Percentiles rank a stretch among this genome's conserved stretches.
phyloP scores from a whole-genome alignment of 2,329 filamentous ascomycete genomes.

The Aspergillus sp. region DNA sequence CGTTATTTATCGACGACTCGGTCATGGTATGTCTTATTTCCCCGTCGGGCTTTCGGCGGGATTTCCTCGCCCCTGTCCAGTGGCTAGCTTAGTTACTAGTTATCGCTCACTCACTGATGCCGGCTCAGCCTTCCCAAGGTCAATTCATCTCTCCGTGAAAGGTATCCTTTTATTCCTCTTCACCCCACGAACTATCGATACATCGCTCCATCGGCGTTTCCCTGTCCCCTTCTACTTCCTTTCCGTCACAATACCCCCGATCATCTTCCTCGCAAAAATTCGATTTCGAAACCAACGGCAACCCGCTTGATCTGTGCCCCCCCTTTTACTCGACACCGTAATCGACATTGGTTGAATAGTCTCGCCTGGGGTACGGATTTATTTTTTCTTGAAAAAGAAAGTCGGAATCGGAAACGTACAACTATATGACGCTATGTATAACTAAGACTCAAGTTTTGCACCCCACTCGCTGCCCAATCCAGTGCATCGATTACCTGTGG shows the following conservation, averaged over 20 bases:
- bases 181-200: background rate
- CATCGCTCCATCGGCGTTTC: background rate
- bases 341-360: background rate
- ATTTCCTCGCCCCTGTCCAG: slow-evolving; percentile 6
- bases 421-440: background rate
- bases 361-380: background rate
- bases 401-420: background rate
- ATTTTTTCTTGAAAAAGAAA: background rate
- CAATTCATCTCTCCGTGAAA: background rate
- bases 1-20: background rate
- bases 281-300: background rate
- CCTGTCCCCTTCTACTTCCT: background rate
- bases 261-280: background rate
- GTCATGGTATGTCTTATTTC: slow-evolving; percentile 3
- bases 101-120: slow-evolving; percentile 6
- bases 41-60: slow-evolving; percentile 11
- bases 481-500: background rate
- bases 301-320: background rate
- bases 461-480: background rate
- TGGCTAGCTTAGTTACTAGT: background rate
- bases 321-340: background rate
- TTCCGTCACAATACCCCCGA: background rate
- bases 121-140: background rate
- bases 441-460: background rate
- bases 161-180: background rate